Percentiles rank a stretch among this genome's conserved stretches.
These are phyloP conservation scores for Apiospora sp. DNA, from an alignment of 2,329 filamentous ascomycete species.

Conservation along the genomic window DNA sequence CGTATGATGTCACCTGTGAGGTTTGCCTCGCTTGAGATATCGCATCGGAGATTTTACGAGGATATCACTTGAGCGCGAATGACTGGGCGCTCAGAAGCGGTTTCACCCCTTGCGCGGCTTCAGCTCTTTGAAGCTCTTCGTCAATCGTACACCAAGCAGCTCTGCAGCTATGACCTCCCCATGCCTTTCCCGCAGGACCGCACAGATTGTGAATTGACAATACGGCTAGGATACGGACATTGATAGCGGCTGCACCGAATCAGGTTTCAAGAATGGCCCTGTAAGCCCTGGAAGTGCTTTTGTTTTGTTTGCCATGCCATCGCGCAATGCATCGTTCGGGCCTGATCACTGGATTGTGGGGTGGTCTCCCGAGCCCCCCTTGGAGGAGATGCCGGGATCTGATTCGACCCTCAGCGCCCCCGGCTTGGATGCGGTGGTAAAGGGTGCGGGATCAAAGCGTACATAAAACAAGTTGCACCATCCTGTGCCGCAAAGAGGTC, in stretches of 20 bases:
- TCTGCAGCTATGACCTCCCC: not conserved
- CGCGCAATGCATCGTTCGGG: not conserved
- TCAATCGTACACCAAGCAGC: no score
- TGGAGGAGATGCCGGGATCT: not conserved
- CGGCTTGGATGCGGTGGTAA: not conserved
- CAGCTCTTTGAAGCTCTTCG: not conserved
- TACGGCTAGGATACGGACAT: not conserved
- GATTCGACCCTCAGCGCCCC: not conserved
- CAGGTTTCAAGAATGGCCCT: not conserved
- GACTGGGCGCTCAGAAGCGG: no score
- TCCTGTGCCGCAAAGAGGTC: not conserved
- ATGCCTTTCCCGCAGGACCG: not conserved
- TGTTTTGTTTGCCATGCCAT: not conserved
- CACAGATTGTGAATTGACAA: not conserved
- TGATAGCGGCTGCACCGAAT: not conserved
- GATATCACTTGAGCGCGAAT: no score
- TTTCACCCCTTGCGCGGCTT: no score
- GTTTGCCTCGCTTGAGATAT: not conserved
- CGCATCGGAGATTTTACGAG: not conserved
- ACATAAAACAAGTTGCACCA: constrained; percentile 10
- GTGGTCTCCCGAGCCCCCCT: not conserved
- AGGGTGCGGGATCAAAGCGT: constrained; percentile 18
- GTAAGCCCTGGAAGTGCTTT: not conserved
- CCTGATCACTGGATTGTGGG: not conserved
- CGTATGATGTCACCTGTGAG: not conserved